Base-by-base conservation (phyloP, 768 basidiomycete genomes). In the Auriscalpium vulgare region DNA sequence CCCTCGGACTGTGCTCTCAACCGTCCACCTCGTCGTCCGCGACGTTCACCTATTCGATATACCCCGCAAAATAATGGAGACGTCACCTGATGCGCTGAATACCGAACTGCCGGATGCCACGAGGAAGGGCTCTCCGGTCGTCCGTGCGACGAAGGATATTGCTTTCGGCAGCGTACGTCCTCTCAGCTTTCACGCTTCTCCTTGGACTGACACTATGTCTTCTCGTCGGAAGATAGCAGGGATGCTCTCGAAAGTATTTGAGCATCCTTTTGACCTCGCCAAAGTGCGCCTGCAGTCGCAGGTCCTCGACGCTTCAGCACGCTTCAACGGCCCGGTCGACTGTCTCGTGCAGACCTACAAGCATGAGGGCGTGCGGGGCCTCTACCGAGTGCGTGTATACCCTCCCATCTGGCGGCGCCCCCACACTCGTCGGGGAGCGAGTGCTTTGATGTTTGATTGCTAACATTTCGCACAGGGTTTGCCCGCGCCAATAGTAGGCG, bases 261-360 rank as follows among this genome's bases (percentile, higher is more conserved):
- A 95, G 72, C 92, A 97, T 67, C 95, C 95, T 1, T 93, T 95
- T 65, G 95, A 97, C 71, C 80, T 98, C 37, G 88, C 92, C 55
- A 97, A 97, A 74, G 95, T 97, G 56, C 82, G 95, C 50, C 78
- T 98, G 45, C 95, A 98, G 69, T 82, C 90, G 1, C 95, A 97
- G 65, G 85, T 95, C 11, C 76, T 95, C 53, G 83, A 88, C 58
- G 72, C 80, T 10, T 74, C 80, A 13, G 73, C 78, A 19, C 80
- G 84, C 16, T 98, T 93, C 72, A 83, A 74, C 13, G 95, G 95
- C 0, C 94, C 95, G 0, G 63, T 92, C 57, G 91, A 98, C 70
- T 95, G 94, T 69, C 78, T 97, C 56, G 72, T 73, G 48, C 81
- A 87, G 68, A 97, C 95, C 0, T 92, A 83, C 75, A 72, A 71